Evolutionary conservation across 441 rosid genomes (phyloP).

Genomic region (Eutrema salsugineum): DNA sequence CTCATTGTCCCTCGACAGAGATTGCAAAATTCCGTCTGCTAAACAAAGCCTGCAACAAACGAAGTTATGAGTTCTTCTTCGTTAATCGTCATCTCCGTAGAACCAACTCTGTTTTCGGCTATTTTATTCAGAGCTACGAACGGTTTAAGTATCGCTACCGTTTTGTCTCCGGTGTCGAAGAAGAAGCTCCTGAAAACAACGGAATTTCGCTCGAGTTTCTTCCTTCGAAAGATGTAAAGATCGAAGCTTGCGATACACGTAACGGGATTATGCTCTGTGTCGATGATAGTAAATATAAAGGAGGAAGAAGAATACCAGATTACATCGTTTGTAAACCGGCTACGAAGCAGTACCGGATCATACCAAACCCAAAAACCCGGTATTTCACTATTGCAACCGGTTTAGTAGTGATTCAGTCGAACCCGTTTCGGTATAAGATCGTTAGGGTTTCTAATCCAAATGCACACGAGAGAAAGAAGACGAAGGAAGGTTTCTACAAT

Average conservation of each 20-base stretch:
- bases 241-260: conserved; percentile 19
- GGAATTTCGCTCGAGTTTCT: background rate
- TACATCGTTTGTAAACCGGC: conserved; percentile 21
- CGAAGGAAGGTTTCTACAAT: background rate
- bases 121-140: background rate
- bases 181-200: background rate
- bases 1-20: background rate
- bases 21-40: background rate
- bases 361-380: background rate
- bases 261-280: conserved; percentile 8
- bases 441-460: background rate
- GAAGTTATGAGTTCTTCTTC: conserved; percentile 11
- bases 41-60: conserved; percentile 15
- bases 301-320: background rate
- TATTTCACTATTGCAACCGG: background rate
- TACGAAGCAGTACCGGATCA: background rate
- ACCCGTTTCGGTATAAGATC: conserved; percentile 6
- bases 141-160: background rate
- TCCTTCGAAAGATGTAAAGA: background rate
- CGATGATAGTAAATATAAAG: background rate
- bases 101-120: conserved; percentile 19
- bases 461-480: background rate
- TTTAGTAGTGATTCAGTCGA: background rate
- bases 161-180: background rate
- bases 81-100: background rate